These are phyloP conservation scores for Platismatia glauca DNA, from an alignment of 495 filamentous ascomycete genomes.

Conservation along the genomic window DNA sequence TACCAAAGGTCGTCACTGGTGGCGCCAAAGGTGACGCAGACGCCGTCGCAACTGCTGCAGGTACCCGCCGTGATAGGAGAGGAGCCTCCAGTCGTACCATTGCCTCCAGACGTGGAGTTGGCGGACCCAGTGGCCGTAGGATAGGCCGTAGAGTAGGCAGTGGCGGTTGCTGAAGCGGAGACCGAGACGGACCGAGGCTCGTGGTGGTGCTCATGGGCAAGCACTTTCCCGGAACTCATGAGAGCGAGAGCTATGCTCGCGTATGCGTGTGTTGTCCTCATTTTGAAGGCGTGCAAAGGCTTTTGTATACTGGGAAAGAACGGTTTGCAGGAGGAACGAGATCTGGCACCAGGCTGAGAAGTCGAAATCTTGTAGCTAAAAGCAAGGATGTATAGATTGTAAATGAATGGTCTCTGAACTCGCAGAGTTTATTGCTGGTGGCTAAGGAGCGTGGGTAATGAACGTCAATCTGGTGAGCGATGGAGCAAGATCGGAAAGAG, in stretches of 20 bases:
- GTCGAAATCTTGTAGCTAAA: background rate
- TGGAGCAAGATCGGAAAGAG: background rate
- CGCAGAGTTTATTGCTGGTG: background rate
- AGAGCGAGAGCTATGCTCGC: background rate
- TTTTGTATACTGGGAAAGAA: background rate
- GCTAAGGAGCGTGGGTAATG: background rate
- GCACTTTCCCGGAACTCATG: background rate
- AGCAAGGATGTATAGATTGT: background rate
- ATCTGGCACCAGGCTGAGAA: background rate
- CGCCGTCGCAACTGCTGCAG: background rate
- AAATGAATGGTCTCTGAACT: background rate
- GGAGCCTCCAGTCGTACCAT: background rate
- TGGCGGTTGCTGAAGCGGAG: background rate
- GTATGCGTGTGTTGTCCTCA: background rate
- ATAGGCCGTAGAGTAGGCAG: background rate
- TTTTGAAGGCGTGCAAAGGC: background rate
- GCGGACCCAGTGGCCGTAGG: background rate
- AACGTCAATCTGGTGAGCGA: background rate
- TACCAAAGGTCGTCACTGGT: background rate
- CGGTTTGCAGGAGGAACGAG: background rate
- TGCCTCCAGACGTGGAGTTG: background rate
- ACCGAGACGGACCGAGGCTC: background rate
- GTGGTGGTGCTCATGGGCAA: background rate
- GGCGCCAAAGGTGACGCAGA: constrained; percentile 2
- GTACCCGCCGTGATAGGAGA: background rate